phyloP scores from a whole-genome alignment of 306 rosid genomes.

The Phaseolus lunatus region DNA sequence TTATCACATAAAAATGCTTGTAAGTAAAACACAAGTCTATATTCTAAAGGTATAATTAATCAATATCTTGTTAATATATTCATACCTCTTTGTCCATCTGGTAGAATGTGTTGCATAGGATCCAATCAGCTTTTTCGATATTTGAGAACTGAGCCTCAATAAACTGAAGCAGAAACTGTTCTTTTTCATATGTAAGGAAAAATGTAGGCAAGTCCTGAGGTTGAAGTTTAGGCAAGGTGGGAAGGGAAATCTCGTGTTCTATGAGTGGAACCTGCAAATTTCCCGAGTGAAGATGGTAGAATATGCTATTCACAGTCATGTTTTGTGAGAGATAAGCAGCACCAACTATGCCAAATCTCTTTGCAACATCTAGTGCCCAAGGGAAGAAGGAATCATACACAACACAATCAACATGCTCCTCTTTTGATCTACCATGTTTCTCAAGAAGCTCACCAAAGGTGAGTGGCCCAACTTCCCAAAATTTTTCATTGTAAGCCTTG shows the following conservation, averaged over 20 bases:
- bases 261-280: not conserved
- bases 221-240: slow-evolving; percentile 5
- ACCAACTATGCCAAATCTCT: not conserved
- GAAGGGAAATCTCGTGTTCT: slow-evolving; percentile 13
- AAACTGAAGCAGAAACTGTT: not conserved
- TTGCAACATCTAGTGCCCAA: not conserved
- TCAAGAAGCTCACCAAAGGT: not conserved
- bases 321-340: slow-evolving; percentile 1
- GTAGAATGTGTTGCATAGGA: slow-evolving; percentile 12
- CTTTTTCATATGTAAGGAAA: not conserved
- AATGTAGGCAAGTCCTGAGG: slow-evolving; percentile 22
- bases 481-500: not conserved
- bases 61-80: too few relatives aligned
- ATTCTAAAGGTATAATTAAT: too few relatives aligned
- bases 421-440: not conserved
- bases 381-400: not conserved
- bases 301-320: slow-evolving; percentile 5
- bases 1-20: too few relatives aligned
- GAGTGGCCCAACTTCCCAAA: not conserved
- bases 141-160: not conserved
- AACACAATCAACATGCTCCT: slow-evolving; percentile 8
- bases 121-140: slow-evolving; percentile 30
- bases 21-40: too few relatives aligned
- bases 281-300: not conserved
- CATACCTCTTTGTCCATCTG: slow-evolving; percentile 11